Evolutionary conservation across 108 stramenopile genomes (phyloP).

Genomic region (Cyclotella distinguenda): DNA sequence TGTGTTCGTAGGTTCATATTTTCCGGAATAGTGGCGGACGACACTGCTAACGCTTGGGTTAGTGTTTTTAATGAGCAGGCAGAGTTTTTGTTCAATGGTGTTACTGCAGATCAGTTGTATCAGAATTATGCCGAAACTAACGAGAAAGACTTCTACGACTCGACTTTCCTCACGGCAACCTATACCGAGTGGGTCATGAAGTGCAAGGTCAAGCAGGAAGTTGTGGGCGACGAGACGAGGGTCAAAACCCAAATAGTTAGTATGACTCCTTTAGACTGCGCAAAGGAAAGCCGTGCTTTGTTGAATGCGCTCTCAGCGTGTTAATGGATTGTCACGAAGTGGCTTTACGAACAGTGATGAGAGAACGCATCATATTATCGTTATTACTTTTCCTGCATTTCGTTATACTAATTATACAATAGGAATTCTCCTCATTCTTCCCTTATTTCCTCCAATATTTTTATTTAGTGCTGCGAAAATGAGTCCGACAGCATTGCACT

Average conservation of each 20-base stretch:
- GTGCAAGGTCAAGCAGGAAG: conserved; percentile 91
- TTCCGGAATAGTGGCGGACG: conserved; percentile 78
- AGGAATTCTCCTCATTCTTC: too few relatives aligned
- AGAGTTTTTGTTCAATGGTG: conserved; percentile 63
- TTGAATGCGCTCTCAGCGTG: conserved; percentile 60
- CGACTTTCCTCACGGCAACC: conserved; percentile 64
- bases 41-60: conserved; percentile 86
- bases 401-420: too few relatives aligned
- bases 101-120: conserved; percentile 81
- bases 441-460: too few relatives aligned
- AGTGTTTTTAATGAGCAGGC: conserved; percentile 91
- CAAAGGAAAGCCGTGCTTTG: conserved; percentile 73
- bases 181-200: conserved; percentile 89
- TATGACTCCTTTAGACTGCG: conserved; percentile 83
- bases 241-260: conserved; percentile 76
- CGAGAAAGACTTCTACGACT: conserved; percentile 67
- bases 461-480: too few relatives aligned
- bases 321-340: too few relatives aligned
- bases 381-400: too few relatives aligned
- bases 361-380: too few relatives aligned
- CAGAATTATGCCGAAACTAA: conserved; percentile 41
- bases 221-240: conserved; percentile 87
- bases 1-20: conserved; percentile 91
- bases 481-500: conserved; percentile 19
- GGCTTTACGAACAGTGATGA: too few relatives aligned